phyloP scores from a whole-genome alignment of 805 yeast species.

The Starmerella kuoi region DNA sequence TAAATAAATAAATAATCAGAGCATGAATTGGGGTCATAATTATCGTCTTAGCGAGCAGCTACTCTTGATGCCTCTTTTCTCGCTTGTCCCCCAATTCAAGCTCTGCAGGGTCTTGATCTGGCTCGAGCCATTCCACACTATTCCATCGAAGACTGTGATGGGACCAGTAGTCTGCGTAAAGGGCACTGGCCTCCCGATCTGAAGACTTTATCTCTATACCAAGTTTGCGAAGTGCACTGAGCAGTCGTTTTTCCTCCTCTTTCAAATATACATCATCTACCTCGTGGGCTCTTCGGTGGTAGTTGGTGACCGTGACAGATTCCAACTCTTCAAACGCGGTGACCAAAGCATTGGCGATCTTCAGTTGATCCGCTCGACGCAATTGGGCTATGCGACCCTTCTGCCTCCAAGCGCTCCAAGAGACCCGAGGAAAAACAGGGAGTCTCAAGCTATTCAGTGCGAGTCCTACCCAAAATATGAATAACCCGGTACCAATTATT shows the following conservation, averaged over 20 bases:
- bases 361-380: conserved; percentile 10
- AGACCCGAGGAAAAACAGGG: background rate
- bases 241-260: background rate
- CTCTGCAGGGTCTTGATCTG: conserved; percentile 39
- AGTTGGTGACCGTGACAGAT: conserved; percentile 13
- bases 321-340: conserved; percentile 20
- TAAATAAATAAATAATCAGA: no score
- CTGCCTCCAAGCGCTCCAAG: background rate
- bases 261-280: background rate
- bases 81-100: no score
- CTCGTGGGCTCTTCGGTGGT: conserved; percentile 4
- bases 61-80: no score
- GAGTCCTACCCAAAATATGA: background rate
- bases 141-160: conserved; percentile 25
- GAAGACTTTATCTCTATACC: conserved; percentile 12
- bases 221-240: conserved; percentile 12
- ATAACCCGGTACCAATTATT: background rate
- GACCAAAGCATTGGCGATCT: conserved; percentile 15
- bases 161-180: conserved; percentile 21
- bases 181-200: background rate
- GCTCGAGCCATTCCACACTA: conserved; percentile 42
- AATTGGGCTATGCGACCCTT: background rate
- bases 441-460: background rate
- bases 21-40: no score
- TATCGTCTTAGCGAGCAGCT: no score